Conservation (phyloP, 2,329 filamentous ascomycete species). For the Tetracladium maxilliforme region DNA sequence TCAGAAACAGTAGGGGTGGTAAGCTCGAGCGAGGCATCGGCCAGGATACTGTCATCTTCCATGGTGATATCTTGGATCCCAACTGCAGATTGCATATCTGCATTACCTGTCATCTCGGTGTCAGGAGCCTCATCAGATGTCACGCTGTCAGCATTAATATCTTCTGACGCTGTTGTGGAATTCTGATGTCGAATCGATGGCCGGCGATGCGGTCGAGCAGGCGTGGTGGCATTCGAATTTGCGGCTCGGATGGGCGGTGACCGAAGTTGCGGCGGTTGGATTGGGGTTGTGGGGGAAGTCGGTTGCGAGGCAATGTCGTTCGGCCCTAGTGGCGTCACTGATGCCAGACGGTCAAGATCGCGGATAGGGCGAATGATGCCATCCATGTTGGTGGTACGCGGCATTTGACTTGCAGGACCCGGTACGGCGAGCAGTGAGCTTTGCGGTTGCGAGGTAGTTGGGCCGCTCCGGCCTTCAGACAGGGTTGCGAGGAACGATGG, state of each 20-base stretch:
- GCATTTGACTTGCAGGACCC: too few species aligned
- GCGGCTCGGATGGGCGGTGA: slow-evolving; percentile 39
- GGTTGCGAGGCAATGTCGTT: slow-evolving; percentile 72
- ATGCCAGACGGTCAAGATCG: slow-evolving; percentile 69
- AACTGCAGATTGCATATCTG: slow-evolving; percentile 68
- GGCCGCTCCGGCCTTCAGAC: too few species aligned
- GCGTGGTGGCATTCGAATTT: slow-evolving; percentile 33
- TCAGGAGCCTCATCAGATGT: slow-evolving; percentile 66
- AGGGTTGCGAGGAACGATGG: too few species aligned
- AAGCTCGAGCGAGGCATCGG: slow-evolving; percentile 56
- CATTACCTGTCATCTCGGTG: slow-evolving; percentile 57
- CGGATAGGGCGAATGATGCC: slow-evolving; percentile 72
- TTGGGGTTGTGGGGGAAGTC: slow-evolving; percentile 76
- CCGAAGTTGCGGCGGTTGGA: slow-evolving; percentile 48
- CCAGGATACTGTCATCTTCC: slow-evolving; percentile 63
- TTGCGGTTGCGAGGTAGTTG: too few species aligned
- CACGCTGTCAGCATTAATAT: slow-evolving; percentile 71
- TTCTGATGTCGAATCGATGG: slow-evolving; percentile 83
- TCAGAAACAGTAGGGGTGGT: slow-evolving; percentile 69
- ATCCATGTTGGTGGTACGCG: too few species aligned
- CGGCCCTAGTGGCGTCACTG: slow-evolving; percentile 59
- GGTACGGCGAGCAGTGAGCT: too few species aligned
- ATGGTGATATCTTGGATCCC: slow-evolving; percentile 72
- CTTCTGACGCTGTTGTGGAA: slow-evolving; percentile 73
- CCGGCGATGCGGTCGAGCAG: slow-evolving; percentile 45